Evolutionary conservation across 169 alveolate genomes (phyloP).

Genomic region (Plasmodium billcollinsi): DNA sequence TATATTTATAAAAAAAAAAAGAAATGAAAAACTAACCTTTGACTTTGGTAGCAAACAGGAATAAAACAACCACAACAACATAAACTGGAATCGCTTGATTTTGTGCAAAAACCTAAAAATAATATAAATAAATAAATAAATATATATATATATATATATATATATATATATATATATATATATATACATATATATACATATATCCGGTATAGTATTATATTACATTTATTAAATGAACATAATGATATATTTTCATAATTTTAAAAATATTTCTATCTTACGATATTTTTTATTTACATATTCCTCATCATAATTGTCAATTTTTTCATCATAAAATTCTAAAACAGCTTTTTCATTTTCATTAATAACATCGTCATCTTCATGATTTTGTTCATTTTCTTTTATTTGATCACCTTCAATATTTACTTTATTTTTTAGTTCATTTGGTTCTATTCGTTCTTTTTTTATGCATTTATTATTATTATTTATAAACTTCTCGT

Average conservation of each 20-base stretch:
- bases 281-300: constrained; percentile 75
- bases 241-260: no score
- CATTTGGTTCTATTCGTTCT: background rate
- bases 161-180: background rate
- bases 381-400: constrained; percentile 8
- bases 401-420: constrained; percentile 4
- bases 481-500: no score
- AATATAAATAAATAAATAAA: constrained; percentile 2
- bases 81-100: constrained; percentile 55
- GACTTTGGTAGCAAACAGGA: constrained; percentile 76
- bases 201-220: background rate
- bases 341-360: constrained; percentile 64
- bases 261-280: constrained; percentile 5
- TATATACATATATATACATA: background rate
- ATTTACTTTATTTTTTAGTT: background rate
- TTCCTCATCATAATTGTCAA: constrained; percentile 72
- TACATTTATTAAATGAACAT: no score
- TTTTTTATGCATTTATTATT: background rate
- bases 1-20: constrained; percentile 4
- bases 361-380: constrained; percentile 46
- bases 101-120: constrained; percentile 52
- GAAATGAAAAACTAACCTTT: constrained; percentile 30
- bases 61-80: constrained; percentile 75
- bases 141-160: background rate
- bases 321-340: constrained; percentile 72